Percentiles rank a stretch among this genome's conserved stretches.
These are phyloP conservation scores for Sclerotinia borealis DNA, from an alignment of 2,329 filamentous ascomycete species.

Conservation along the genomic window DNA sequence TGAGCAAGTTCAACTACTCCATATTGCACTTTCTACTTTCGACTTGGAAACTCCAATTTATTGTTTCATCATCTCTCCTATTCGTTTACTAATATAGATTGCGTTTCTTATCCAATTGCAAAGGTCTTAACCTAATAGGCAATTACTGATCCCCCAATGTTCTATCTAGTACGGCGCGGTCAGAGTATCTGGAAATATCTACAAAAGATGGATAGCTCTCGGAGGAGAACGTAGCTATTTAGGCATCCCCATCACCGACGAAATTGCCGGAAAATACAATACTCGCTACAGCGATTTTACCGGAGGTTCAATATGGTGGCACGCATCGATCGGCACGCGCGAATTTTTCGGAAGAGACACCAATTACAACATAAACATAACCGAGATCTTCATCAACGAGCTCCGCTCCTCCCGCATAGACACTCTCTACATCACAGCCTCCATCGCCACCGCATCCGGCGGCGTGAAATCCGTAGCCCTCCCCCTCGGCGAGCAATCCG, in stretches of 20 bases:
- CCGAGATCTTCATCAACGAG: not conserved
- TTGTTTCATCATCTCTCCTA: not conserved
- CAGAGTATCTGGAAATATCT: not conserved
- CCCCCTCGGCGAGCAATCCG: not conserved
- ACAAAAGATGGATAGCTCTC: not conserved
- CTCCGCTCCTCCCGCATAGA: not conserved
- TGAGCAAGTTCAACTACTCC: not conserved
- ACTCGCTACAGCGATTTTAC: not conserved
- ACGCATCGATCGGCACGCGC: not conserved
- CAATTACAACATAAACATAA: not conserved
- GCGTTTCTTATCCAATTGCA: too few relatives aligned
- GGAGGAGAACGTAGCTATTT: not conserved
- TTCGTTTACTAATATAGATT: not conserved
- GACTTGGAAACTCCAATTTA: not conserved
- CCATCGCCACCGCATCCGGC: not conserved
- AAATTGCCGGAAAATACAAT: not conserved
- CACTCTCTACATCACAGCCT: slow-evolving; percentile 1
- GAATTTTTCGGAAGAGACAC: not conserved
- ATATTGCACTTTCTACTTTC: not conserved
- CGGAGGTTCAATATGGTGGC: slow-evolving; percentile 7
- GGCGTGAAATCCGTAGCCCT: not conserved
- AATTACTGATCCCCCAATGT: not conserved
- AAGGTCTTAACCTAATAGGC: not conserved
- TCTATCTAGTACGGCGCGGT: not conserved
- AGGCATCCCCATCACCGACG: not conserved